These are phyloP conservation scores for Diaporthe batatas DNA, from an alignment of 2,329 filamentous ascomycete species.

Conservation along the genomic window DNA sequence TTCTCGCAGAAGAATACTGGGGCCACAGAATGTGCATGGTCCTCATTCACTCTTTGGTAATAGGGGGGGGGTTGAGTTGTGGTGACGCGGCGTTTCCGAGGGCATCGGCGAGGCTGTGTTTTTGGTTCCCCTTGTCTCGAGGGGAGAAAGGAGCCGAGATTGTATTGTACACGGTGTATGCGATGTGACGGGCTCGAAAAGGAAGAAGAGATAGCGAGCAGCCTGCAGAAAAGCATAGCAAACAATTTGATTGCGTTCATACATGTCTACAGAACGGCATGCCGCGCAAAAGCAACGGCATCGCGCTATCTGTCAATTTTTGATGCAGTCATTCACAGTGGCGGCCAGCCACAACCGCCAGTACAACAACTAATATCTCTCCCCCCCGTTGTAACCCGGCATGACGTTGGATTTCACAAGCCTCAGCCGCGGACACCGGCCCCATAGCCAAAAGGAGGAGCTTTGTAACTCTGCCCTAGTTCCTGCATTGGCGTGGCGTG, in stretches of 20 bases:
- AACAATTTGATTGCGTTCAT: constrained; percentile 1
- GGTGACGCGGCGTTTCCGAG: constrained; percentile 37
- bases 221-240: constrained; percentile 22
- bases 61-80: constrained; percentile 10
- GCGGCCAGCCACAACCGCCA: background rate
- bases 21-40: background rate
- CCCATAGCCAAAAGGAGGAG: constrained; percentile 22
- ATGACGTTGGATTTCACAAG: constrained; percentile 24
- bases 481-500: constrained; percentile 33
- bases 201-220: background rate
- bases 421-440: background rate
- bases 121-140: constrained; percentile 24
- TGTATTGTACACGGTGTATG: constrained; percentile 32
- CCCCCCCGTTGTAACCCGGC: background rate
- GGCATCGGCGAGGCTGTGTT: constrained; percentile 31
- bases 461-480: constrained; percentile 8
- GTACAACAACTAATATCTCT: background rate
- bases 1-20: background rate
- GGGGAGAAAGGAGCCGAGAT: constrained; percentile 22
- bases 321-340: background rate
- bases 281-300: background rate
- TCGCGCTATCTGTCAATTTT: background rate
- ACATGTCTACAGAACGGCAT: background rate
- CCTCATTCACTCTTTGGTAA: constrained; percentile 19
- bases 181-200: constrained; percentile 13